Evolutionary conservation across 495 filamentous ascomycete genomes (phyloP).

Genomic region (Penicillium simplicissimum): DNA sequence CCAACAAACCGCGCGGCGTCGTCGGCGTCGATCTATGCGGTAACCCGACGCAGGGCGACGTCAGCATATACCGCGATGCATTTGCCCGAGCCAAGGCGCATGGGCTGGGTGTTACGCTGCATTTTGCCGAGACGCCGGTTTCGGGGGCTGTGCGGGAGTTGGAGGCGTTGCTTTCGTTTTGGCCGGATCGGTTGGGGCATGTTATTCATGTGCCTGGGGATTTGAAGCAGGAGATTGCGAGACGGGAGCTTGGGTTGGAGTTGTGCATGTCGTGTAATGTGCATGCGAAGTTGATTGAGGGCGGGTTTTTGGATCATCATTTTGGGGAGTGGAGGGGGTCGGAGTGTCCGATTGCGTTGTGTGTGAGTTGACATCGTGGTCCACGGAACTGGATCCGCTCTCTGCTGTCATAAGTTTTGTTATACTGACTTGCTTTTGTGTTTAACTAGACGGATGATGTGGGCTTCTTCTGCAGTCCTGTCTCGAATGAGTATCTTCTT

Average conservation of each 20-base stretch:
- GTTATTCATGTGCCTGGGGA: constrained; percentile 69
- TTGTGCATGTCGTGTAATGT: constrained; percentile 83
- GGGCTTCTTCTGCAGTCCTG: constrained; percentile 73
- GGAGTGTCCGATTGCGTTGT: constrained; percentile 55
- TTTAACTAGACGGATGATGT: constrained; percentile 76
- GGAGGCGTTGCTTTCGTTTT: constrained; percentile 58
- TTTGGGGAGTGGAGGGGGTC: constrained; percentile 64
- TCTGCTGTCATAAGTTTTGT: neutral
- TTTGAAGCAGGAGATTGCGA: constrained; percentile 56
- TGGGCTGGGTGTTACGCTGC: constrained; percentile 66
- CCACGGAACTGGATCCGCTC: neutral
- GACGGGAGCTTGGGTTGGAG: constrained; percentile 63
- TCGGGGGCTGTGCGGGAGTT: constrained; percentile 60
- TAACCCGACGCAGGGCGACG: constrained; percentile 64
- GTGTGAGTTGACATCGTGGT: constrained; percentile 51
- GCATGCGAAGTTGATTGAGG: constrained; percentile 68
- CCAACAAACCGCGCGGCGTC: constrained; percentile 56
- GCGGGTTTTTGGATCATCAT: constrained; percentile 70
- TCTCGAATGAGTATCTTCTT: constrained; percentile 80
- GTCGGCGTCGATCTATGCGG: constrained; percentile 83
- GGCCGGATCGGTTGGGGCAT: constrained; percentile 74
- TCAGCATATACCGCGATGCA: constrained; percentile 55
- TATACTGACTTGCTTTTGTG: neutral
- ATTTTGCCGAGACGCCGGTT: constrained; percentile 70
- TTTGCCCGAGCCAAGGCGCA: constrained; percentile 55